phyloP scores from a whole-genome alignment of 2,329 filamentous ascomycete genomes.

The Bipolaris oryzae region DNA sequence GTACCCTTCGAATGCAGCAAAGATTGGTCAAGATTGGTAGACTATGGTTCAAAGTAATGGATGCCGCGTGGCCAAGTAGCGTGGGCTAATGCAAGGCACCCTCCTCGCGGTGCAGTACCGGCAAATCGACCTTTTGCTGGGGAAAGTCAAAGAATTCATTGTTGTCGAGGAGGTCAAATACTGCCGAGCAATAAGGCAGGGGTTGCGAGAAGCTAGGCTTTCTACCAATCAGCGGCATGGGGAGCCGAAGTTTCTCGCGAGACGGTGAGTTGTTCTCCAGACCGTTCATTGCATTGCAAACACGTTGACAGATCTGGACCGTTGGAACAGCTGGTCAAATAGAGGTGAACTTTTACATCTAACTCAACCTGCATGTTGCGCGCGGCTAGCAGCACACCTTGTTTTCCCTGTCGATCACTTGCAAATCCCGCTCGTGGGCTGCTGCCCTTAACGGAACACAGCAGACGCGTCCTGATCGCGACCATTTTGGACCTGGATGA shows the following conservation, averaged over 20 bases:
- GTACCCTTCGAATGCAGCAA: slow-evolving; percentile 6
- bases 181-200: slow-evolving; percentile 1
- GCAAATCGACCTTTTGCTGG: slow-evolving; percentile 1
- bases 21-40: slow-evolving; percentile 10
- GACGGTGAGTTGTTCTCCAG: background rate
- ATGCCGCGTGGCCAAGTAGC: slow-evolving; percentile 2
- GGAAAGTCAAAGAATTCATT: slow-evolving; percentile 6
- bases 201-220: background rate
- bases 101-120: slow-evolving; percentile 4
- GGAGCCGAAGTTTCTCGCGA: background rate
- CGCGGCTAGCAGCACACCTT: slow-evolving; percentile 2
- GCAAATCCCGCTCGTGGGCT: background rate
- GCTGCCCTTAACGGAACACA: background rate
- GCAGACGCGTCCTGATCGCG: background rate
- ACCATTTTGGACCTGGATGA: background rate
- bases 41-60: slow-evolving; percentile 9
- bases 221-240: background rate
- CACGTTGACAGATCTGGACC: slow-evolving; percentile 7
- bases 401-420: background rate
- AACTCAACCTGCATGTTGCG: background rate
- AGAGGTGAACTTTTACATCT: background rate
- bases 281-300: background rate
- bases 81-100: slow-evolving; percentile 17
- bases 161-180: slow-evolving; percentile 7
- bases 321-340: slow-evolving; percentile 4